Conservation (phyloP, 1,284 basidiomycete genomes). For the Apiotrichum sp. region DNA sequence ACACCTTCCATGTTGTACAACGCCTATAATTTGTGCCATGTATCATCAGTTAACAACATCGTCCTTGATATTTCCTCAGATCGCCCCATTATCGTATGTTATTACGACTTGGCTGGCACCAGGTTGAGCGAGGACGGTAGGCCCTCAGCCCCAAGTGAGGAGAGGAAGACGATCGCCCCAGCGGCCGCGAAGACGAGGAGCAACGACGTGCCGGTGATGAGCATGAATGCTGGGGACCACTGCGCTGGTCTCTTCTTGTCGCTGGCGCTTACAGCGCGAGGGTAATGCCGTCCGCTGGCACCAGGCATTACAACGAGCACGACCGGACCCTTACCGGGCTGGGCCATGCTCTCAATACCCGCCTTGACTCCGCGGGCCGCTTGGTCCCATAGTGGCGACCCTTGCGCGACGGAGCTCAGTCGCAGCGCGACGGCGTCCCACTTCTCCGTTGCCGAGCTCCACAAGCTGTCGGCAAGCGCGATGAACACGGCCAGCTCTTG, state of each 20-base stretch:
- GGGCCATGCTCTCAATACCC: conserved; percentile 43
- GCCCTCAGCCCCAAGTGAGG: conserved; percentile 38
- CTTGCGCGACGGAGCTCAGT: conserved; percentile 24
- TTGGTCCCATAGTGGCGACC: conserved; percentile 34
- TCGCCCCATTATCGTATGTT: no score
- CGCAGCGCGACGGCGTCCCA: conserved; percentile 43
- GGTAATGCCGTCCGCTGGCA: conserved; percentile 1
- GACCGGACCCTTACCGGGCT: conserved; percentile 37
- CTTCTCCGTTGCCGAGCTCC: conserved; percentile 17
- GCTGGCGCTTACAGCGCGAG: conserved; percentile 4
- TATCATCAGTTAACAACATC: neutral
- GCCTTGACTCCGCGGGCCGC: conserved; percentile 37
- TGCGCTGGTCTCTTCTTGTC: conserved; percentile 8
- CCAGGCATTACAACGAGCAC: conserved; percentile 38
- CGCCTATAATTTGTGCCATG: neutral
- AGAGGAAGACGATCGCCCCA: conserved; percentile 34
- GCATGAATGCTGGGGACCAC: conserved; percentile 30
- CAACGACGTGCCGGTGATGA: conserved; percentile 38
- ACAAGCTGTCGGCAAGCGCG: conserved; percentile 38
- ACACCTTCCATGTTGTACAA: conserved; percentile 5
- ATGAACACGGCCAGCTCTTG: conserved; percentile 41
- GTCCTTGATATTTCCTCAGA: no score
- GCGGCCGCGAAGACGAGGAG: conserved; percentile 26
- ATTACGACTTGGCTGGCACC: conserved; percentile 11
- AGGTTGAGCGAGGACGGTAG: conserved; percentile 45